Evolutionary conservation across 768 basidiomycete genomes (phyloP), one percentile per base, ranked within the genome.

Genomic region (Panaeolus cyanescens): DNA sequence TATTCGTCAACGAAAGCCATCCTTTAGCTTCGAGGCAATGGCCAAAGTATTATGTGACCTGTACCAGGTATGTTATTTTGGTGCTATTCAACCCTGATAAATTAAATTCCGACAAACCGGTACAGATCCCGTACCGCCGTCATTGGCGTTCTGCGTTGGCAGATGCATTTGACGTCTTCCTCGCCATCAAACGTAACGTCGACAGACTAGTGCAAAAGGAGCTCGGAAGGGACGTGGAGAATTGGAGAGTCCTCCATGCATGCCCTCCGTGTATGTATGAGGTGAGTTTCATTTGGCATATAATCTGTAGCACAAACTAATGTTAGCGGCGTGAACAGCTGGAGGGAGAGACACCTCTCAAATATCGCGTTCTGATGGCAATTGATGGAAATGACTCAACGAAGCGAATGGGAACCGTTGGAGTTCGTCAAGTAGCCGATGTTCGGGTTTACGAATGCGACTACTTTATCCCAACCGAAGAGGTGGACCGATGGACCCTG

Each of bases 181-280:
- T 80, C 9, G 25, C 56, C 0, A 72, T 79, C 3, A 55, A 55
- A 0, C 60, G 62, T 0, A 9, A 1, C 0, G 67, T 77, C n/a
- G 59, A 73, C 19, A 15, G 19, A 2, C 59, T 50, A 0, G 66
- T 78, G n/a, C 25, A 63, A 3, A 20, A 9, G 7, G 66, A 61
- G 4, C 68, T 82, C 17, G 69, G 69, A 1, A 64, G 70, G 0
- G 64, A 75, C 54, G 37, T 55, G 0, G 67, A 70, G 0, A 40
- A 78, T 32, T 82, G 77, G 75, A 61, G 70, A 2, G 70, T 74
- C 2, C 25, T 65, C 32, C 70, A 79, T 57, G 64, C 71, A 0
- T 82, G 80, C 62, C 73, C 74, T 0, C 60, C 77, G 0, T 81
- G 80, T 61, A 59, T 59, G 17, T 77, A 79, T 54, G 65, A 74